phyloP scores from a whole-genome alignment of 2,329 filamentous ascomycete genomes.

The Colletotrichum somersetense region DNA sequence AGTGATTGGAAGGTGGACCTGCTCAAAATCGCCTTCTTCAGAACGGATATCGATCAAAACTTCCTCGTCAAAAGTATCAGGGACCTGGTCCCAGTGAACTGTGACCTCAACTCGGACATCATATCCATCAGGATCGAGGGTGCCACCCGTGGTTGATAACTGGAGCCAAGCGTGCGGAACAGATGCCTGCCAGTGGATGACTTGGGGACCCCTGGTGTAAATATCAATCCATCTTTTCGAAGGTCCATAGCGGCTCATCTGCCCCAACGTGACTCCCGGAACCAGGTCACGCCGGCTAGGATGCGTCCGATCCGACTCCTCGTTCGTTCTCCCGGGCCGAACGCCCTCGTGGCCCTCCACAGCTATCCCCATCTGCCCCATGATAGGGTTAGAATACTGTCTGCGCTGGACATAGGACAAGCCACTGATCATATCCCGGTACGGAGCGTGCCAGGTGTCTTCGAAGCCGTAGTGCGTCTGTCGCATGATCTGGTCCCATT shows the following conservation, averaged over 20 bases:
- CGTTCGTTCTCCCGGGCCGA: constrained; percentile 57
- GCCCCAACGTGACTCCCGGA: constrained; percentile 48
- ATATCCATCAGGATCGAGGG: constrained; percentile 48
- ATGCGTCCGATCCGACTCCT: constrained; percentile 65
- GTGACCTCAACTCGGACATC: constrained; percentile 50
- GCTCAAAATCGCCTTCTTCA: constrained; percentile 53
- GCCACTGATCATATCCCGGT: constrained; percentile 67
- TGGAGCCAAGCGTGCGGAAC: constrained; percentile 51
- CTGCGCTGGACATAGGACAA: constrained; percentile 64
- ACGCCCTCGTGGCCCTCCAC: constrained; percentile 52
- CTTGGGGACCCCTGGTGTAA: constrained; percentile 51
- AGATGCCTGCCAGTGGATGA: constrained; percentile 48
- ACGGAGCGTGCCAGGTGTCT: constrained; percentile 68
- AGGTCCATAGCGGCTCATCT: constrained; percentile 50
- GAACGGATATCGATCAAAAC: constrained; percentile 51
- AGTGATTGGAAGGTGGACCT: constrained; percentile 47
- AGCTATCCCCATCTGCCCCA: constrained; percentile 52
- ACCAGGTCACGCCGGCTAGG: constrained; percentile 53
- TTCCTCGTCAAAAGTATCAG: constrained; percentile 58
- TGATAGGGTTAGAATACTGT: constrained; percentile 62
- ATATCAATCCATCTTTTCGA: constrained; percentile 52
- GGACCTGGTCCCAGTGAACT: constrained; percentile 54
- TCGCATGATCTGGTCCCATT: constrained; percentile 69
- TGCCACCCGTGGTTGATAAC: constrained; percentile 48
- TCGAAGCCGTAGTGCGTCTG: constrained; percentile 65